Evolutionary conservation across 1,284 basidiomycete species (phyloP).

Genomic region (Entoloma clypeatum): DNA sequence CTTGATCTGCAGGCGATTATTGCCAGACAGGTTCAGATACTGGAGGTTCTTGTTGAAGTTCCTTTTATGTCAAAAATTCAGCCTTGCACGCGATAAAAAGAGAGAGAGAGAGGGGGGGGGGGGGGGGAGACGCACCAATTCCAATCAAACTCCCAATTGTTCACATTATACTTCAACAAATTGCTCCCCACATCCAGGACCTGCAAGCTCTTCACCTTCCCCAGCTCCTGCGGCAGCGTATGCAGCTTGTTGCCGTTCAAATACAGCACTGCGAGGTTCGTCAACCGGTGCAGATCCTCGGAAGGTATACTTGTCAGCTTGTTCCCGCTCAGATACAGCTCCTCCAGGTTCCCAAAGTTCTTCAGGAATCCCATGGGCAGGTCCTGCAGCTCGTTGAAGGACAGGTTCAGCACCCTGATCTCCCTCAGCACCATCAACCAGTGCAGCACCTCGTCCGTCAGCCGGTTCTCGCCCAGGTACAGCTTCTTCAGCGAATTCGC

Average conservation of each 20-base stretch:
- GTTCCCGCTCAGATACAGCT: slow-evolving; percentile 94
- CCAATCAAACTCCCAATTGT: slow-evolving; percentile 99
- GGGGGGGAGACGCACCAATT: slow-evolving; percentile 72
- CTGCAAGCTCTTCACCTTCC: slow-evolving; percentile 76
- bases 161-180: slow-evolving; percentile 94
- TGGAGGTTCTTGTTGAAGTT: slow-evolving; percentile 94
- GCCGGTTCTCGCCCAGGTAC: slow-evolving; percentile 86
- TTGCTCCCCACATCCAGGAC: slow-evolving; percentile 96
- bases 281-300: slow-evolving; percentile 77
- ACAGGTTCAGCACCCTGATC: slow-evolving; percentile 84
- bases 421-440: slow-evolving; percentile 73
- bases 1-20: slow-evolving; percentile 49
- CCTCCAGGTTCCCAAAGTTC: slow-evolving; percentile 67
- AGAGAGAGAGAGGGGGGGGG: neutral
- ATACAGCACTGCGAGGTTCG: slow-evolving; percentile 71
- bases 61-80: slow-evolving; percentile 43
- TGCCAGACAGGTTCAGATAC: slow-evolving; percentile 68
- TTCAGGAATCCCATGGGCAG: slow-evolving; percentile 78
- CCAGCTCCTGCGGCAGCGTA: slow-evolving; percentile 88
- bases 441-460: slow-evolving; percentile 81
- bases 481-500: slow-evolving; percentile 73
- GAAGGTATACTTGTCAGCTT: slow-evolving; percentile 87
- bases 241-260: slow-evolving; percentile 94
- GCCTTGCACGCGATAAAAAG: slow-evolving; percentile 7
- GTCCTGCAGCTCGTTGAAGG: slow-evolving; percentile 95